phyloP scores from a whole-genome alignment of 495 filamentous ascomycete species.

The Talaromyces nanjingensis region DNA sequence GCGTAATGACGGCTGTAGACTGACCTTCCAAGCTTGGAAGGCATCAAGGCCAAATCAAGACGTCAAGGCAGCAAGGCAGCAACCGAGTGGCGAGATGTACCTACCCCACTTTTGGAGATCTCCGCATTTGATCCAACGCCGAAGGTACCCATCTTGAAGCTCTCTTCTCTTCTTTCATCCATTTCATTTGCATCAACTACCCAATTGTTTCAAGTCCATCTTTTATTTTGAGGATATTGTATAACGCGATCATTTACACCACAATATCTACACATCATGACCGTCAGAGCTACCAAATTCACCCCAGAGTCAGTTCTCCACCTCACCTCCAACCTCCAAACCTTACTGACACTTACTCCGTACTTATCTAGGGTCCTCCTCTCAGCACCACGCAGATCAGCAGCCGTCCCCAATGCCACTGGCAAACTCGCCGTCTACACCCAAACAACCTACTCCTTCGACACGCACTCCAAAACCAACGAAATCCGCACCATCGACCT shows the following conservation, averaged over 20 bases:
- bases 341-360: slow-evolving; percentile 9
- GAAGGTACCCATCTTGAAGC: background rate
- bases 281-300: slow-evolving; percentile 61
- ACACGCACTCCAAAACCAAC: slow-evolving; percentile 63
- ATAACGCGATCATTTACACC: background rate
- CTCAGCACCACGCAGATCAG: slow-evolving; percentile 72
- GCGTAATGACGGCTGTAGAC: too few relatives aligned
- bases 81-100: background rate
- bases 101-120: background rate
- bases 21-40: too few relatives aligned
- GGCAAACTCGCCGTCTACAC: slow-evolving; percentile 67
- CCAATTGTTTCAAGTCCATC: background rate
- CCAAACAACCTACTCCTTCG: slow-evolving; percentile 76
- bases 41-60: too few relatives aligned
- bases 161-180: background rate
- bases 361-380: slow-evolving; percentile 54
- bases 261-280: slow-evolving; percentile 37
- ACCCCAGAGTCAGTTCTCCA: slow-evolving; percentile 51
- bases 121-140: background rate
- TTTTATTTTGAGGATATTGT: background rate
- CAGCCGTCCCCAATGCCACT: slow-evolving; percentile 65
- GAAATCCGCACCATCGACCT: slow-evolving; percentile 75
- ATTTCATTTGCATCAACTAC: background rate
- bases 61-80: background rate
- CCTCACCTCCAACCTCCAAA: background rate